Conservation (phyloP, 2,329 filamentous ascomycete genomes). For the Penicillium verrucosum region DNA sequence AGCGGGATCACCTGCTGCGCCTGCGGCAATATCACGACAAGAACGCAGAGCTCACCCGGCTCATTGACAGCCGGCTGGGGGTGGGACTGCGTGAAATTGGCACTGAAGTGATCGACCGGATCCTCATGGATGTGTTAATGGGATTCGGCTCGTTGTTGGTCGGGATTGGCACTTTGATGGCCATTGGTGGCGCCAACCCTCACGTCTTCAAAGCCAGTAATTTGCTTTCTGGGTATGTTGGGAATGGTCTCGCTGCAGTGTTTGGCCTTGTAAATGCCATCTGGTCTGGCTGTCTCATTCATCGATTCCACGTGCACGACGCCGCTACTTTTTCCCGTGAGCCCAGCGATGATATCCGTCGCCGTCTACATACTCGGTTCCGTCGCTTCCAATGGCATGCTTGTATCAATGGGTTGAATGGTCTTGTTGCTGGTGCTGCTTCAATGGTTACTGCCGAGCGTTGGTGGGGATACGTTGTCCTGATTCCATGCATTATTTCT, state of each 20-base stretch:
- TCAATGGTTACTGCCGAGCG: conserved; percentile 50
- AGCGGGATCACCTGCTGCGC: conserved; percentile 37
- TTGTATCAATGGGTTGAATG: conserved; percentile 45
- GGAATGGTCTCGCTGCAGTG: conserved; percentile 50
- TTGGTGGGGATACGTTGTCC: conserved; percentile 55
- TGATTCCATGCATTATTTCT: conserved; percentile 50
- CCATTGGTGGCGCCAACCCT: conserved; percentile 50
- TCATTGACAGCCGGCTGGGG: conserved; percentile 41
- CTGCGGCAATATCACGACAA: conserved; percentile 20
- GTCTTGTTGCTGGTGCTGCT: conserved; percentile 49
- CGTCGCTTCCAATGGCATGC: conserved; percentile 47
- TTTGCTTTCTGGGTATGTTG: conserved; percentile 55
- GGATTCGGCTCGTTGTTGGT: conserved; percentile 52
- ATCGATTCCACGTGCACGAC: conserved; percentile 42
- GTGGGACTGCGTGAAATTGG: conserved; percentile 51
- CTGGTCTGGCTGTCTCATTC: conserved; percentile 49
- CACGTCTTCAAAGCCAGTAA: conserved; percentile 50
- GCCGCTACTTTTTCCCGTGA: conserved; percentile 21
- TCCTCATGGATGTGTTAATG: conserved; percentile 52
- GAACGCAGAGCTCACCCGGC: conserved; percentile 14
- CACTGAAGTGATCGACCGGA: conserved; percentile 51
- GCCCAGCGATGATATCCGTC: conserved; percentile 27
- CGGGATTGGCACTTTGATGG: conserved; percentile 52
- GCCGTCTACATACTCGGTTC: conserved; percentile 38
- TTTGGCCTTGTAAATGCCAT: conserved; percentile 50